Conservation (phyloP, 1,284 basidiomycete genomes). For the Naganishia sp. region DNA sequence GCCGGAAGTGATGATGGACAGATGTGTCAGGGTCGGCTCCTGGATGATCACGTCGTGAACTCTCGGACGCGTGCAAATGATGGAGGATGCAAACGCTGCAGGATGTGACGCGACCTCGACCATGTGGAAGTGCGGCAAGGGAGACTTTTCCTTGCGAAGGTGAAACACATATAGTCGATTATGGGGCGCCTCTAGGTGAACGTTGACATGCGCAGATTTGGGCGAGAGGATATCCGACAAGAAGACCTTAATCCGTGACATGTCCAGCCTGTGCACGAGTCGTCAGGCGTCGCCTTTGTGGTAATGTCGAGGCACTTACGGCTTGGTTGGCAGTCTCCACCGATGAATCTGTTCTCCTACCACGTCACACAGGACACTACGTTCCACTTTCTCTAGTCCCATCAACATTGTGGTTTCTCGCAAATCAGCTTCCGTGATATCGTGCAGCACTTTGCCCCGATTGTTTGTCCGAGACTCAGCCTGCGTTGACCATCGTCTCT, state of each 20-base stretch:
- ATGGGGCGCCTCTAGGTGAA: constrained; percentile 59
- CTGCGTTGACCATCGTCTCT: constrained; percentile 19
- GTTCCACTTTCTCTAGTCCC: constrained; percentile 46
- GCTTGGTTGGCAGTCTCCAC: constrained; percentile 36
- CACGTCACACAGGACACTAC: constrained; percentile 43
- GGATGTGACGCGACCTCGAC: constrained; percentile 54
- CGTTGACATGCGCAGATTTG: constrained; percentile 40
- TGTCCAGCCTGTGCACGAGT: constrained; percentile 46
- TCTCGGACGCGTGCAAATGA: constrained; percentile 64
- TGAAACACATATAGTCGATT: constrained; percentile 60
- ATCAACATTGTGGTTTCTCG: constrained; percentile 54
- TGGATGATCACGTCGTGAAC: constrained; percentile 70
- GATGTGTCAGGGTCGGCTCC: constrained; percentile 57
- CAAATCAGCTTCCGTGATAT: constrained; percentile 57
- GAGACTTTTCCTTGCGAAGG: constrained; percentile 44
- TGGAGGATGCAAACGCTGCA: constrained; percentile 61
- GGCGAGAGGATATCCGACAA: constrained; percentile 43
- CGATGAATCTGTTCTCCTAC: constrained; percentile 45
- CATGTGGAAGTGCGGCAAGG: constrained; percentile 51
- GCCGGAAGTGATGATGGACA: constrained; percentile 66
- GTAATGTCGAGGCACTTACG: constrained; percentile 28
- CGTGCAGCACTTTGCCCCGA: constrained; percentile 59
- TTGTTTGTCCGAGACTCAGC: background rate
- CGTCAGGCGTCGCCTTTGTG: constrained; percentile 49
- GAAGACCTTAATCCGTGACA: constrained; percentile 45